Percentiles rank a stretch among this genome's conserved stretches.
Evolutionary conservation across 805 yeast genomes (phyloP).

Genomic region (Candida vaughaniae): DNA sequence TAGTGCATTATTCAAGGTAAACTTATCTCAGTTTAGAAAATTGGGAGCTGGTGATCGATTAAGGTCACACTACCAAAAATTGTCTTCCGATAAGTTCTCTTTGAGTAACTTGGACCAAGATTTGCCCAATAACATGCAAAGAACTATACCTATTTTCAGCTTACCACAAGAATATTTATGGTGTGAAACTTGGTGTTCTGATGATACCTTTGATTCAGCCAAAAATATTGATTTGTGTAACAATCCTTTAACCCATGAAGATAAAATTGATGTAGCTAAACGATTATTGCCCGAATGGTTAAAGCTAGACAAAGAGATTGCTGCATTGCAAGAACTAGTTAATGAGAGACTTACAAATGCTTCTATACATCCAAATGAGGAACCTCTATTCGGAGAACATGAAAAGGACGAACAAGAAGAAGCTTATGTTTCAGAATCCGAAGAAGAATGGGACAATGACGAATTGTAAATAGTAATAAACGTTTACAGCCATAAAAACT

Average conservation of each 20-base stretch:
- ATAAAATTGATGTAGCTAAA: constrained; percentile 71
- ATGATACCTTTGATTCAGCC: constrained; percentile 57
- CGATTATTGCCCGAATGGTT: constrained; percentile 81
- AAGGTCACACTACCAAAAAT: constrained; percentile 79
- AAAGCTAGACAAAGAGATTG: constrained; percentile 57
- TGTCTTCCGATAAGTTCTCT: constrained; percentile 78
- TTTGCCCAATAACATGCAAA: constrained; percentile 84
- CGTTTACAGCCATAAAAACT: too few species aligned
- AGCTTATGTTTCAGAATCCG: too few species aligned
- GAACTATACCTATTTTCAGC: constrained; percentile 62
- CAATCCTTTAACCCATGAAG: constrained; percentile 79
- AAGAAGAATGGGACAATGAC: constrained; percentile 1
- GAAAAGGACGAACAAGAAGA: too few species aligned
- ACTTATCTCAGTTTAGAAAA: constrained; percentile 63
- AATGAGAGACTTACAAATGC: too few species aligned
- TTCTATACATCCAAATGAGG: background rate
- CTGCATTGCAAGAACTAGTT: constrained; percentile 11
- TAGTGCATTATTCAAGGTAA: constrained; percentile 82
- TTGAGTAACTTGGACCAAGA: constrained; percentile 88
- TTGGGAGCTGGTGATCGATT: constrained; percentile 74
- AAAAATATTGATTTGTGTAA: constrained; percentile 82
- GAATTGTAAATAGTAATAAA: too few species aligned
- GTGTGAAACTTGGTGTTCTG: constrained; percentile 93
- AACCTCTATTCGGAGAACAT: too few species aligned
- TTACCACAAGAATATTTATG: constrained; percentile 84